Base-by-base conservation (phyloP, 768 basidiomycete species). In the Boletales sp. region DNA sequence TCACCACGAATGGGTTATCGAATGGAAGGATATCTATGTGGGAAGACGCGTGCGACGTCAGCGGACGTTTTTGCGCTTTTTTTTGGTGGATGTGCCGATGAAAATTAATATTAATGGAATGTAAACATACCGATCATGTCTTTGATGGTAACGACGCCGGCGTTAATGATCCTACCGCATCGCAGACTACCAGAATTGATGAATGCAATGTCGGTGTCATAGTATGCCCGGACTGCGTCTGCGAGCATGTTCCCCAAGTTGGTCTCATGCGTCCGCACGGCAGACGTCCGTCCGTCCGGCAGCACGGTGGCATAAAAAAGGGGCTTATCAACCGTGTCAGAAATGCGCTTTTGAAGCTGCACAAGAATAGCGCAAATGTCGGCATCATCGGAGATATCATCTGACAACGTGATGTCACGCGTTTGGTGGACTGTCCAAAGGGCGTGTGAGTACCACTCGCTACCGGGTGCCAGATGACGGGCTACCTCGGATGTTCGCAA, bases 181-280 rank as follows among this genome's bases (percentile, higher is more conserved):
- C 50, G 41, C 21, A 47, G 24, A 40, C 32, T 43, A 2, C 60
- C 45, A 0, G 47, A 48, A 14, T 51, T 39, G 17, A 51, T 41
- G 18, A 48, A 41, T n/a, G 48, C 43, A 1, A 54, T 48, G 32
- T 60, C 61, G 60, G 61, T 19, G 24, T 51, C 41, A 21, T 53
- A 40, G 40, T 56, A 56, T 35, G 45, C 44, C 61, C 61, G 60
- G 42, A 51, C 58, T 43, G 50, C 58, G 46, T 56, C 43, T 18
- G 50, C 52, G 3, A 53, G 27, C 45, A 50, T 50, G 18, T 48
- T 52, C 0, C 56, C 45, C 4, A 55, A 1, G 35, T 44, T 36
- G 2, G 50, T 44, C 8, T 52, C 50, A 3, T 8, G 18, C 8
- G 44, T 48, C 42, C 46, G 48, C 42, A 44, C 18, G n/a, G 19